Evolutionary conservation across 306 rosid genomes (phyloP).

Genomic region (Albizia julibrissin): DNA sequence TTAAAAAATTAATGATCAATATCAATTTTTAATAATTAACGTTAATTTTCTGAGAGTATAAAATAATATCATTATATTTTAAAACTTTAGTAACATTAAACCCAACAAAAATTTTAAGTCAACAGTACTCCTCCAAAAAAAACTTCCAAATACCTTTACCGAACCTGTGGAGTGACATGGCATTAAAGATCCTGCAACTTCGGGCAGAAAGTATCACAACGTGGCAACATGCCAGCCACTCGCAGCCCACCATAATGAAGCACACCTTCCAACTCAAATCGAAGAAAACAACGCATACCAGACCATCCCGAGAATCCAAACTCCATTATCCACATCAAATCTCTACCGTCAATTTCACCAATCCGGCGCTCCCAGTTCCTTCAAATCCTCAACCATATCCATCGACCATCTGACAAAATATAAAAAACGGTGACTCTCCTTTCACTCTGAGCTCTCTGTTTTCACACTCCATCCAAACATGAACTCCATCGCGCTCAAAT

Average conservation of each 20-base stretch:
- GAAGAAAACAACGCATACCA: neutral
- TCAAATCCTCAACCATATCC: constrained; percentile 72
- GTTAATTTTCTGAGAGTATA: too few species aligned
- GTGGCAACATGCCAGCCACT: constrained; percentile 53
- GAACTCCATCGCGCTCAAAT: constrained; percentile 78
- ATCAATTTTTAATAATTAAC: too few species aligned
- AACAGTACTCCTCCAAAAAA: too few species aligned
- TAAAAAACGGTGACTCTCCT: neutral
- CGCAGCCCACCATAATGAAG: neutral
- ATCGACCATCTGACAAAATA: neutral
- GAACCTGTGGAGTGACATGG: too few species aligned
- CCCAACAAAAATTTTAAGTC: too few species aligned
- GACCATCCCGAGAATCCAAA: constrained; percentile 45
- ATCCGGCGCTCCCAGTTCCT: constrained; percentile 51
- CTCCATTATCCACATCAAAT: constrained; percentile 54
- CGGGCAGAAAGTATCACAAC: neutral
- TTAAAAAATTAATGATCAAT: too few species aligned
- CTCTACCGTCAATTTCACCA: constrained; percentile 27
- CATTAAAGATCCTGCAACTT: neutral
- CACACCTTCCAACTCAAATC: neutral
- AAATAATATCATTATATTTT: too few species aligned
- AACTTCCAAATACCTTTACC: too few species aligned
- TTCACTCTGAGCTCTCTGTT: neutral
- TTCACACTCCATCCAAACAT: constrained; percentile 34
- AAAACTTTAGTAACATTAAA: too few species aligned